phyloP scores from a whole-genome alignment of 148 eudicot genomes.

The Diospyros kaki region DNA sequence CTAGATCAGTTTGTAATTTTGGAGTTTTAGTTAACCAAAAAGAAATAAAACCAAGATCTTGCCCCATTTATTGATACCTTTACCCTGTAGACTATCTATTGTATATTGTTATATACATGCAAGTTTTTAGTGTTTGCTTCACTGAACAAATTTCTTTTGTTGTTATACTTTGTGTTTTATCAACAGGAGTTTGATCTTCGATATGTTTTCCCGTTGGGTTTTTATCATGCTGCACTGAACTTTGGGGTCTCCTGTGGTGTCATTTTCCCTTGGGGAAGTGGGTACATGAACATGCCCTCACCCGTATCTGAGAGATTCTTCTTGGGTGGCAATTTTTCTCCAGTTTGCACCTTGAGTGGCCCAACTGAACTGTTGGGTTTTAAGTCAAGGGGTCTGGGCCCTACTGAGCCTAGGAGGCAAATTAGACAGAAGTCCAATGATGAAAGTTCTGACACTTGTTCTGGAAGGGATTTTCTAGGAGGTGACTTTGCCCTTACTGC shows the following conservation, averaged over 20 bases:
- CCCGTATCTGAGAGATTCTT: constrained; percentile 77
- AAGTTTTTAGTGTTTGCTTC: not conserved
- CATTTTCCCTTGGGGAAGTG: constrained; percentile 77
- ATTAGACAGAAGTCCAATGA: constrained; percentile 30
- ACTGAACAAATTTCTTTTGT: not conserved
- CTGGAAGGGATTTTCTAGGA: constrained; percentile 65
- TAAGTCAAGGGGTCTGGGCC: constrained; percentile 81
- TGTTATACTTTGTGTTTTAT: constrained; percentile 10
- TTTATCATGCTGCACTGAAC: constrained; percentile 64
- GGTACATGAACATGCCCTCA: constrained; percentile 54
- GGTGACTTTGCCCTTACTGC: constrained; percentile 86
- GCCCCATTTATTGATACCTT: not conserved
- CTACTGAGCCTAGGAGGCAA: constrained; percentile 69
- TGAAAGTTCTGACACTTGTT: constrained; percentile 26
- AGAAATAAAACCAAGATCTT: not conserved
- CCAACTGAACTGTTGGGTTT: constrained; percentile 73
- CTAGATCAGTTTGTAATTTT: not conserved
- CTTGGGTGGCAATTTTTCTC: constrained; percentile 84
- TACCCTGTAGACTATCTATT: not conserved
- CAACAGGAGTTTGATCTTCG: constrained; percentile 85
- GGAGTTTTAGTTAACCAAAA: not conserved
- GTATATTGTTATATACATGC: not conserved
- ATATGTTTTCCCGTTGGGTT: constrained; percentile 75
- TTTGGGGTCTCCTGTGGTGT: constrained; percentile 74
- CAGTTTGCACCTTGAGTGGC: constrained; percentile 73